Base-by-base conservation (phyloP, 2,329 filamentous ascomycete species). In the Stenocarpella maydis region DNA sequence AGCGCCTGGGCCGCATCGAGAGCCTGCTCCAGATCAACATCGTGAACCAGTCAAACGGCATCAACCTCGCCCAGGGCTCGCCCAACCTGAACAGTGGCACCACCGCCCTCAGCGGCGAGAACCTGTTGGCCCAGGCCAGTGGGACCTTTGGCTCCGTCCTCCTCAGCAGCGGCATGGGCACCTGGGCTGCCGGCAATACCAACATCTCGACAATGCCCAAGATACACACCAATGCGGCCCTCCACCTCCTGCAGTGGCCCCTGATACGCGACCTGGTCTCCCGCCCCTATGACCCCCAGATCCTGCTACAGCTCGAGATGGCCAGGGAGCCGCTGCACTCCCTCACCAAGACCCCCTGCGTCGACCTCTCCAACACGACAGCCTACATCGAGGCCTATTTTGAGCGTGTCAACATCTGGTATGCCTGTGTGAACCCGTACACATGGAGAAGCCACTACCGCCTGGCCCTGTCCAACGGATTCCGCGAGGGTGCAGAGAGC, bases 131-230 rank as follows among this genome's bases (percentile, higher is more conserved):
- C 69, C 80, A 81, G 55, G 76, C 81, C 28, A 77, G 77, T 50
- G 83, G 79, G 68, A 82, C 79, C 71, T 86, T 87, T 66, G 82
- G 85, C 26, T 86, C 86, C 4, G 81, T 85, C 73, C 87, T 90
- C 71, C 87, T 87, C 4, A 87, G 86, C 71, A 87, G 87, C 69
- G 92, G 91, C 6, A 85, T 94, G 72, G 91, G 91, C 7, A 92
- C 91, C 3, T 94, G 91, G 91, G 87, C 84, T 76, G 76, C 85
- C 75, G 75, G 84, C 71, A 74, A 79, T 58, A 84, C 81, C 47
- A 95, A 93, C 78, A 94, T 95, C 73, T 94, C 92, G 3, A 93
- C 91, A 31, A 95, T 95, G 92, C 93, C 93, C 26, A 95, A 94
- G 79, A 86, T 91, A 19, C 93, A 95, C 78, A 95, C 92, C 0